phyloP scores from a whole-genome alignment of 768 basidiomycete species.

The Russula emetica region DNA sequence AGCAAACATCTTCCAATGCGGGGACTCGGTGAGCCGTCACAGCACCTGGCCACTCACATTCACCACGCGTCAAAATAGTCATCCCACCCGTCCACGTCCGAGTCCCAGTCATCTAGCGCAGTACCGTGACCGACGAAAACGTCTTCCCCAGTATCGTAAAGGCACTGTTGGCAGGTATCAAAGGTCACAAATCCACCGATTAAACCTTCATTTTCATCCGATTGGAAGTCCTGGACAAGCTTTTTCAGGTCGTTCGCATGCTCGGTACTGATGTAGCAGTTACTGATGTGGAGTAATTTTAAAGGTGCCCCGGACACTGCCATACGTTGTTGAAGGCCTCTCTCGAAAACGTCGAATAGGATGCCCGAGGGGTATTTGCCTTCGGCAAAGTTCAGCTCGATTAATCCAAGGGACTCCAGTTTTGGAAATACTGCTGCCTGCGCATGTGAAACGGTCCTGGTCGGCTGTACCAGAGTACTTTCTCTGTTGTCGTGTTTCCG shows the following conservation, averaged over 20 bases:
- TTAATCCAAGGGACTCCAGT: slow-evolving; percentile 2
- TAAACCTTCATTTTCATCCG: neutral
- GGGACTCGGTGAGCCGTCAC: too few relatives aligned
- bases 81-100: too few relatives aligned
- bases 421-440: neutral
- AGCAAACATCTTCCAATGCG: too few relatives aligned
- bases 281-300: neutral
- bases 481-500: neutral
- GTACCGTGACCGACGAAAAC: neutral
- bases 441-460: neutral
- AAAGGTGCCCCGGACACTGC: neutral
- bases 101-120: too few relatives aligned
- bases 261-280: neutral
- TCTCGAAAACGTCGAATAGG: neutral
- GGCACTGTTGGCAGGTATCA: too few relatives aligned
- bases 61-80: too few relatives aligned
- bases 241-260: neutral
- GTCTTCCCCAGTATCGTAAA: too few relatives aligned
- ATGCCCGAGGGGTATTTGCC: neutral
- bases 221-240: neutral
- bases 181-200: too few relatives aligned
- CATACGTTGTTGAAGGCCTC: neutral
- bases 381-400: neutral
- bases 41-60: too few relatives aligned
- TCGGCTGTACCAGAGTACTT: neutral